These are phyloP conservation scores for Acacia acuminata DNA, from an alignment of 306 rosid genomes.

Conservation along the genomic window DNA sequence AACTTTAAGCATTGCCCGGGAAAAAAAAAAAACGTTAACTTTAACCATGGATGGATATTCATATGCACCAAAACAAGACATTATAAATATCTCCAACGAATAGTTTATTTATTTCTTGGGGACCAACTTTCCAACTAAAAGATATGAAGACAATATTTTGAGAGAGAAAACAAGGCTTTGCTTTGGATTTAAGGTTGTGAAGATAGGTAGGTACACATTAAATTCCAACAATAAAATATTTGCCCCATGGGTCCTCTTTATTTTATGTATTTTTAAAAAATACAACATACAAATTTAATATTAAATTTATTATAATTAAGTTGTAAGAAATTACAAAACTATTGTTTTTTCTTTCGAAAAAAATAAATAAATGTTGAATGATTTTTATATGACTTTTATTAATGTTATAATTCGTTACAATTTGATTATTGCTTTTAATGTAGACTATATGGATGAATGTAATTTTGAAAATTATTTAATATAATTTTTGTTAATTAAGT, in stretches of 20 bases:
- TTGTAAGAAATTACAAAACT: not conserved
- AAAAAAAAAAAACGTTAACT: too few relatives aligned
- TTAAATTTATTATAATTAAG: not conserved
- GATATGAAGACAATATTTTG: constrained; percentile 2
- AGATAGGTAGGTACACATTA: constrained; percentile 43
- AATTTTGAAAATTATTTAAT: not conserved
- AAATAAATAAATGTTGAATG: not conserved
- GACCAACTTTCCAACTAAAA: constrained; percentile 9
- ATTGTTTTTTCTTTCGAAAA: not conserved
- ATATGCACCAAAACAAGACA: constrained; percentile 22
- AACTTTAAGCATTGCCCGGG: not conserved
- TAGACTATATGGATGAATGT: not conserved
- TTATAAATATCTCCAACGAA: constrained; percentile 1
- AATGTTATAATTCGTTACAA: not conserved
- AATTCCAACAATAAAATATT: constrained; percentile 30
- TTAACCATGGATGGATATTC: not conserved
- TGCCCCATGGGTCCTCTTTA: not conserved
- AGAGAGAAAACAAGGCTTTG: constrained; percentile 28
- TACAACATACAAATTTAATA: not conserved
- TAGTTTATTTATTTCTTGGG: not conserved
- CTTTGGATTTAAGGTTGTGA: constrained; percentile 44
- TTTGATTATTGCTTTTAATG: not conserved
- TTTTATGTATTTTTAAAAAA: not conserved
- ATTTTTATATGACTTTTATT: not conserved
- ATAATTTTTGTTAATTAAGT: not conserved